These are phyloP conservation scores for Heliamphora exappendiculata DNA, from an alignment of 148 eudicot species.

Conservation along the genomic window DNA sequence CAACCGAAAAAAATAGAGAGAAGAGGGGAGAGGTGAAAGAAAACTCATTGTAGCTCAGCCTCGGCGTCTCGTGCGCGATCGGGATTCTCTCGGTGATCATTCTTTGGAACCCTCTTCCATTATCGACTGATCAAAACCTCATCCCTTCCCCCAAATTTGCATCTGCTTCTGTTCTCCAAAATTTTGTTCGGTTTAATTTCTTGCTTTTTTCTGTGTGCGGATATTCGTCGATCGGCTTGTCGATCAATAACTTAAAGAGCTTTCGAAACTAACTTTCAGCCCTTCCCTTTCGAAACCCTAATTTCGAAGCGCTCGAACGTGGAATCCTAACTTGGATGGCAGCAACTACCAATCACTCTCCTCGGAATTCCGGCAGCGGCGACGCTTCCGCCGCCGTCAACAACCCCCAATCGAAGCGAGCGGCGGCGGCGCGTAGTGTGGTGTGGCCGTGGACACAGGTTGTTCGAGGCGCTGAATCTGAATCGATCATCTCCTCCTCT, in stretches of 20 bases:
- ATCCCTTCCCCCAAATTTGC: neutral
- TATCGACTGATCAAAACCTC: neutral
- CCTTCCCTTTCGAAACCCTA: slow-evolving; percentile 22
- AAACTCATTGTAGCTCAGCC: slow-evolving; percentile 8
- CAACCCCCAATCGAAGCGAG: slow-evolving; percentile 17
- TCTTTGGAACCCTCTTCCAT: slow-evolving; percentile 11
- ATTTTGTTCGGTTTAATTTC: neutral
- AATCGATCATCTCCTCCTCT: slow-evolving; percentile 17
- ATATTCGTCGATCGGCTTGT: slow-evolving; percentile 9
- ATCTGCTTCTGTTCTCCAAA: neutral
- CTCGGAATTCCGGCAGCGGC: neutral
- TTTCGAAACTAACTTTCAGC: slow-evolving; percentile 10
- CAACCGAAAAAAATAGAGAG: neutral
- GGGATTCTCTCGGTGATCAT: neutral
- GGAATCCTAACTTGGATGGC: slow-evolving; percentile 23
- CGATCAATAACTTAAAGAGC: neutral
- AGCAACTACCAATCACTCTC: slow-evolving; percentile 16
- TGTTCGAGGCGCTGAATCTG: slow-evolving; percentile 37
- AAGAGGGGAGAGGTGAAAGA: neutral
- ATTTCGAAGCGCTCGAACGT: neutral
- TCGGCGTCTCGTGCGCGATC: slow-evolving; percentile 10
- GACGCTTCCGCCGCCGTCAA: slow-evolving; percentile 8
- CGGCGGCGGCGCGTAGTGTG: slow-evolving; percentile 11
- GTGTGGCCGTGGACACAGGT: slow-evolving; percentile 46
- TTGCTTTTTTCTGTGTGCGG: neutral